Evolutionary conservation across 192 early-diverging fungal genomes (phyloP).

Genomic region (Backusella liffmaniae): DNA sequence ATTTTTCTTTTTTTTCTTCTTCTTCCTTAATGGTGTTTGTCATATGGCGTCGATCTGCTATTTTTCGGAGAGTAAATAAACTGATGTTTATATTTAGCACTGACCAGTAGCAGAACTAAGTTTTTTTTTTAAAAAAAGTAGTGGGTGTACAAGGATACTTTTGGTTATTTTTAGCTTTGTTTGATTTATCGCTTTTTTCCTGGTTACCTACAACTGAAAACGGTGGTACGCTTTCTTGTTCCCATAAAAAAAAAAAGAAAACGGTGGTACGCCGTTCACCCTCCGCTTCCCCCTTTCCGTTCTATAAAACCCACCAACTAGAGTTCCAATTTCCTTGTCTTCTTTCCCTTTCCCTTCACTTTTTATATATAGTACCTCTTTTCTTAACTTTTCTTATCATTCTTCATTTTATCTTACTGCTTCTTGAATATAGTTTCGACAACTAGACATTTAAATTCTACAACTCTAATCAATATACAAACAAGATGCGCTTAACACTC

Average conservation of each 20-base stretch:
- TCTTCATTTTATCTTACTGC: not conserved
- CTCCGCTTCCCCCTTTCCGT: not conserved
- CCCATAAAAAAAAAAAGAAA: too few relatives aligned
- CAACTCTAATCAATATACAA: not conserved
- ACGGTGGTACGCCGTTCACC: not conserved
- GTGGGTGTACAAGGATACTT: not conserved
- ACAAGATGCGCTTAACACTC: conserved; percentile 3
- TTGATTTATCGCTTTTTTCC: not conserved
- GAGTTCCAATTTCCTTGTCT: not conserved
- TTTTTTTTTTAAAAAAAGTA: not conserved
- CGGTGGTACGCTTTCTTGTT: not conserved
- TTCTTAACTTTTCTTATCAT: not conserved
- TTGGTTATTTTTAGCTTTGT: not conserved
- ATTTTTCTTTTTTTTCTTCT: not conserved
- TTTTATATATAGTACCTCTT: not conserved
- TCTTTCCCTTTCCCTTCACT: not conserved
- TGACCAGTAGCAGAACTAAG: not conserved
- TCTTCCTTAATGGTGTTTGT: not conserved
- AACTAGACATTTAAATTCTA: not conserved
- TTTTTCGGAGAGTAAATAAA: not conserved
- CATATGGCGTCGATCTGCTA: not conserved
- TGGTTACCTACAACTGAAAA: not conserved
- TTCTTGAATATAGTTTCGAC: not conserved
- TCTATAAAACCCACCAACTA: not conserved
- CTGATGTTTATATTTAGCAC: not conserved